phyloP scores from a whole-genome alignment of 208 protist species.

The Trypanosoma theileri region DNA sequence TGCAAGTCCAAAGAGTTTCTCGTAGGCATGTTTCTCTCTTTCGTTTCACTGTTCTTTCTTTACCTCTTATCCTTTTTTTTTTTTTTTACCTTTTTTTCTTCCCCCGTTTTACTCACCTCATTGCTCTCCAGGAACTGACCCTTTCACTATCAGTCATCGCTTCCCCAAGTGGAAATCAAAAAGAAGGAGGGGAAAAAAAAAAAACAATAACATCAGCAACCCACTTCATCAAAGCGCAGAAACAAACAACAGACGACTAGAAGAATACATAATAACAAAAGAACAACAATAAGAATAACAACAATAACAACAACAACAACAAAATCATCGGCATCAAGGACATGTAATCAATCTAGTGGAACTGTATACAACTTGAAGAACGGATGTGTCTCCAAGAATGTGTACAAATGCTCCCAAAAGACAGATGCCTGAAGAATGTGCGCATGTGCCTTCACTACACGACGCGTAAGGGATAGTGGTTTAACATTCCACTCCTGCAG shows the following conservation, averaged over 20 bases:
- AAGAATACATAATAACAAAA: neutral
- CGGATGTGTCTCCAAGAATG: slow-evolving; percentile 75
- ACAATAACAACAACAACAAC: neutral
- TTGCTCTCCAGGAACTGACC: neutral
- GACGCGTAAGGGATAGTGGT: slow-evolving; percentile 70
- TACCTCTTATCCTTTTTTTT: neutral
- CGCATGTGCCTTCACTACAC: slow-evolving; percentile 70
- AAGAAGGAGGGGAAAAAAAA: neutral
- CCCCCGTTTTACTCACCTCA: neutral
- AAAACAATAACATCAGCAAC: neutral
- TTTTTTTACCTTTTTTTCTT: neutral
- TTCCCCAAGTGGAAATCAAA: neutral
- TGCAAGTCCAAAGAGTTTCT: too few relatives aligned
- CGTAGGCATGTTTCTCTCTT: neutral
- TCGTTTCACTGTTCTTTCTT: neutral
- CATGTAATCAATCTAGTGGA: slow-evolving; percentile 33
- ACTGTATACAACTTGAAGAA: slow-evolving; percentile 79
- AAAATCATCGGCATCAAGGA: neutral
- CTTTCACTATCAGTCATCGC: neutral
- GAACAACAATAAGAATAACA: neutral
- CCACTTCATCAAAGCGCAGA: neutral
- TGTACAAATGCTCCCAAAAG: slow-evolving; percentile 86
- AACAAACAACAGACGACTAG: neutral
- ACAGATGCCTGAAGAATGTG: slow-evolving; percentile 72
- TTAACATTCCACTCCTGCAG: slow-evolving; percentile 78